Percentiles rank a stretch among this genome's conserved stretches.
These are phyloP conservation scores for Eucalyptus polybractea DNA, from an alignment of 345 rosid genomes.

Conservation along the genomic window DNA sequence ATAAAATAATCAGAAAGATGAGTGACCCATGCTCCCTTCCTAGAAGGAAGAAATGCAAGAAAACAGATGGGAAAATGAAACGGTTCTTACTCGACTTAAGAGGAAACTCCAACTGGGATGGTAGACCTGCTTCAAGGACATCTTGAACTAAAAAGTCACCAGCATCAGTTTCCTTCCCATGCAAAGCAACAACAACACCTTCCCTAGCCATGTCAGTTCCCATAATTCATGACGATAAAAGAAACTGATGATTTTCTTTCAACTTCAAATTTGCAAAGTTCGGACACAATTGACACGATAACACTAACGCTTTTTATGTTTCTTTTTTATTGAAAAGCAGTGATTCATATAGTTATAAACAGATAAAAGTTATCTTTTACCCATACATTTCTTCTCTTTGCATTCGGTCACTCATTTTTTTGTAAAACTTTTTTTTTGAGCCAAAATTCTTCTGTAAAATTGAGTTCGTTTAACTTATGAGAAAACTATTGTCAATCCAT, in stretches of 20 bases:
- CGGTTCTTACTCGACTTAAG: constrained; percentile 37
- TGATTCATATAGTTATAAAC: not conserved
- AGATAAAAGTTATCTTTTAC: not conserved
- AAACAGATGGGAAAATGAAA: not conserved
- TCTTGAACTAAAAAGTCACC: constrained; percentile 81
- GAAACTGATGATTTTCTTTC: not conserved
- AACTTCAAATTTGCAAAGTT: not conserved
- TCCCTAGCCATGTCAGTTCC: constrained; percentile 1
- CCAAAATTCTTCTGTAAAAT: not conserved
- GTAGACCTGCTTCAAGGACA: constrained; percentile 80
- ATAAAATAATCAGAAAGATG: not conserved
- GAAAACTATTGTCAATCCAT: not conserved
- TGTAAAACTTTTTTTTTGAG: not conserved
- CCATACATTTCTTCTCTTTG: not conserved
- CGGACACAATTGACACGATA: not conserved
- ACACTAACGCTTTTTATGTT: not conserved
- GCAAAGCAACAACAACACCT: constrained; percentile 81
- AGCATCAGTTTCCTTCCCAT: constrained; percentile 75
- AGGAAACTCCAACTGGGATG: constrained; percentile 62
- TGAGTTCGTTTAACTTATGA: not conserved
- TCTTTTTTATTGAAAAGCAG: not conserved
- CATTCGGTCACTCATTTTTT: not conserved
- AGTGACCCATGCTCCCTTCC: not conserved
- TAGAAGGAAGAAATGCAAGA: not conserved
- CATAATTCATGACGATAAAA: not conserved